These are phyloP conservation scores for Hansenula lynferdii DNA, from an alignment of 1,139 yeast species.

Conservation along the genomic window DNA sequence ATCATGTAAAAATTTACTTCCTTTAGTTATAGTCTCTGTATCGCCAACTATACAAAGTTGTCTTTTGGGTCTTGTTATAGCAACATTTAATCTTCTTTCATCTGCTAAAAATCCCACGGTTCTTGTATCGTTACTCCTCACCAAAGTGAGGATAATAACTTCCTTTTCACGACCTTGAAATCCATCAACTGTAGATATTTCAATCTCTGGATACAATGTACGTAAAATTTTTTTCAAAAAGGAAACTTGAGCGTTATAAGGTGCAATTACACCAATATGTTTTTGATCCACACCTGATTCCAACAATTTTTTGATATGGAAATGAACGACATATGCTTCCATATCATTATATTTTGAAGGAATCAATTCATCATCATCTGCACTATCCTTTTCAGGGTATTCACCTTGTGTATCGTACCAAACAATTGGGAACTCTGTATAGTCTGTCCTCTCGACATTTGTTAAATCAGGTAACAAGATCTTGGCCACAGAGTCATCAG, in stretches of 20 bases:
- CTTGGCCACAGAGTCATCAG: slow-evolving; percentile 54
- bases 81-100: slow-evolving; percentile 73
- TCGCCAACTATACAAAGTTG: slow-evolving; percentile 88
- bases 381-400: slow-evolving; percentile 49
- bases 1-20: slow-evolving; percentile 43
- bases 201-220: slow-evolving; percentile 41
- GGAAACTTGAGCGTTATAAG: slow-evolving; percentile 84
- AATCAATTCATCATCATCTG: slow-evolving; percentile 23
- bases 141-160: slow-evolving; percentile 73
- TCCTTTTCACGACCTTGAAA: slow-evolving; percentile 94
- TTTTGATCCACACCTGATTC: slow-evolving; percentile 40
- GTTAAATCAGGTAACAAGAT: slow-evolving; percentile 53
- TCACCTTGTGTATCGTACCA: slow-evolving; percentile 95
- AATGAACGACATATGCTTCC: slow-evolving; percentile 57
- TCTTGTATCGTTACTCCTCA: slow-evolving; percentile 60
- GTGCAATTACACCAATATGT: slow-evolving; percentile 79
- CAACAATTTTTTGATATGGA: slow-evolving; percentile 50
- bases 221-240: slow-evolving; percentile 41
- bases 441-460: slow-evolving; percentile 40
- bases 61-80: slow-evolving; percentile 85
- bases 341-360: slow-evolving; percentile 68
- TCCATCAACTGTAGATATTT: slow-evolving; percentile 85
- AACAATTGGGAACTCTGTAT: slow-evolving; percentile 42
- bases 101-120: slow-evolving; percentile 82
- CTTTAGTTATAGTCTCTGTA: slow-evolving; percentile 50